Evolutionary conservation across 1,284 basidiomycete genomes (phyloP), one percentile per base, ranked within the genome.

Genomic region (Moesziomyces antarcticus): DNA sequence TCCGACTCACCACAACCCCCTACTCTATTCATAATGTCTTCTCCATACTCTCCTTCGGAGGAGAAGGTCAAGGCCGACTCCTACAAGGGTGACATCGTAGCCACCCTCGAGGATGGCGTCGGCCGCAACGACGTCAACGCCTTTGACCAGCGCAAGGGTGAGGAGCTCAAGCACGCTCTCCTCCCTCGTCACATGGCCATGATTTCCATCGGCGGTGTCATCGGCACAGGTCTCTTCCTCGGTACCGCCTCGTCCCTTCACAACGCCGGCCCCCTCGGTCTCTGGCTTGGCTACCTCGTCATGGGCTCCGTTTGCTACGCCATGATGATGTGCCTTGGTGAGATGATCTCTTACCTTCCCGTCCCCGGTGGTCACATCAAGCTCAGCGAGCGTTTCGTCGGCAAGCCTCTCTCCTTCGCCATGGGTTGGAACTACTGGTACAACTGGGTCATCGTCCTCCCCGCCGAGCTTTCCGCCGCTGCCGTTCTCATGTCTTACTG

Each of bases 401-500:
- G 92, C 77, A 89, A 90, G 13, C 90, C 92, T 1, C 87, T 93
- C 68, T 89, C 90, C 0, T 83, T 83, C 58, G 78, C 82, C 88
- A 48, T 83, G 89, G 48, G 91, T 88, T 65, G 88, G 92, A 21
- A 86, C 93, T 89, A 92, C 92, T 78, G 63, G 63, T 77, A 65
- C 67, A 74, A 74, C 67, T 74, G 72, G 72, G 56, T 84, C 24
- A 86, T 87, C 68, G 84, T 92, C 58, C 86, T 93, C 22, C 92
- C 92, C 4, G 90, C 91, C 5, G 92, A 94, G 79, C 85, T 93
- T 18, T 89, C 89, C 60, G 92, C 92, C 22, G 88, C 90, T 1
- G 88, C 92, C 3, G 88, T 93, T 16, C 86, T 94, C n/a, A 90
- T 93, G 77, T 88, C 90, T 48, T 91, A 89, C 80, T 93, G 92